Evolutionary conservation across 1,284 basidiomycete genomes (phyloP), one percentile per base, ranked within the genome.

Genomic region (Cutaneotrichosporon sp.): DNA sequence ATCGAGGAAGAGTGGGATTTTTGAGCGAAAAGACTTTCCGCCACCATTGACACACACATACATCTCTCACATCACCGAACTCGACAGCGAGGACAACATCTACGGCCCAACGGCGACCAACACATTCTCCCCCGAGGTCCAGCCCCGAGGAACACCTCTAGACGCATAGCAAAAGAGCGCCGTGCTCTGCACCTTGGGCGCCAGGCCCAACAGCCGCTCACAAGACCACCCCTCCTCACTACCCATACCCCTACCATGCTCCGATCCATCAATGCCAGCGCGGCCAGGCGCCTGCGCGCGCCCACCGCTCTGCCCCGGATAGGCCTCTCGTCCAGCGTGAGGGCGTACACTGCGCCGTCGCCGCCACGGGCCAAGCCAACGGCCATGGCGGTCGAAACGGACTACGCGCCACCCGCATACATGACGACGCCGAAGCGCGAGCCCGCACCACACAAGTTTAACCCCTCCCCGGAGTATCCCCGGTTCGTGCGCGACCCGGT

Each of bases 211-310:
- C 26, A 30, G 20, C 23, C 38, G 23, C 36, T 48, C 46, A 48
- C 46, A 21, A 39, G 46, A 48, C 46, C 45, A 30, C 46, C 34
- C 37, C 12, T 15, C 10, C 17, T 15, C 10, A 26, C 17, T 38
- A 40, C 5, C 37, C 20, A 40, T 40, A 40, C 49, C 4, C 34
- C 17, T 46, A 35, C n/a, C 40, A 59, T 59, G 57, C 51, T 59
- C 9, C 57, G 57, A 34, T 51, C 57, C n/a, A 40, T 59, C 48
- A 53, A 55, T 38, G 15, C 47, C 15, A 15, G 45, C 7, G 51
- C 49, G 9, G 38, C 18, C 15, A 46, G 51, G 8, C 54, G 54
- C 21, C 40, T 43, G 8, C 47, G 33, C 30, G 23, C 38, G 38
- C 46, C 22, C 35, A 21, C n/a, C 13, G 37, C 38, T 38, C 46